Percentiles rank a stretch among this genome's conserved stretches.
phyloP scores from a whole-genome alignment of 345 rosid species.

The Ceriops decandra region DNA sequence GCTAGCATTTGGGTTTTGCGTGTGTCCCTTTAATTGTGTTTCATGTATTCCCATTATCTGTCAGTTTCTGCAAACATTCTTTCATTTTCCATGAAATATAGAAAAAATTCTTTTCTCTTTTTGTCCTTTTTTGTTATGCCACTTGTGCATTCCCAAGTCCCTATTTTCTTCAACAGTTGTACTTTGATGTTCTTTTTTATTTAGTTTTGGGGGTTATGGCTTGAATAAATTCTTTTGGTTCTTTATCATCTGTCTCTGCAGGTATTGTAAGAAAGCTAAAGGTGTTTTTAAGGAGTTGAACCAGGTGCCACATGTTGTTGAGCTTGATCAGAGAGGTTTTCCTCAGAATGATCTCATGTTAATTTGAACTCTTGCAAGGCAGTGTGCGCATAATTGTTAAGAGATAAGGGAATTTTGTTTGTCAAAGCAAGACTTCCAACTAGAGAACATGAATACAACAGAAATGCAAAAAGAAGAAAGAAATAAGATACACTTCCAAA shows the following conservation, averaged over 20 bases:
- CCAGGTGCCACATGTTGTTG: slow-evolving; percentile 67
- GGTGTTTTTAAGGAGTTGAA: slow-evolving; percentile 75
- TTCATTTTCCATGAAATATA: no score
- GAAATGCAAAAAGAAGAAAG: no score
- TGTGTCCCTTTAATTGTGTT: no score
- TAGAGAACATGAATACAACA: no score
- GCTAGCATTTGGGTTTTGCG: neutral
- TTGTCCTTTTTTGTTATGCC: no score
- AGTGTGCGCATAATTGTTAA: neutral
- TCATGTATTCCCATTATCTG: neutral
- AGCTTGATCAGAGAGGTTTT: slow-evolving; percentile 85
- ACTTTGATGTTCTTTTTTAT: neutral
- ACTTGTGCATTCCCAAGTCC: no score
- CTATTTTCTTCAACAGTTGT: neutral
- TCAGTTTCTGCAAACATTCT: no score
- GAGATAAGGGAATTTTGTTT: neutral
- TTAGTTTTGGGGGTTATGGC: no score
- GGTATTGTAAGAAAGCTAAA: slow-evolving; percentile 80
- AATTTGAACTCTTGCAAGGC: neutral
- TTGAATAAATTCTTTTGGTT: no score
- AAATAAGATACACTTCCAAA: no score
- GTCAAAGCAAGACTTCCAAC: no score
- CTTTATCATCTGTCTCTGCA: slow-evolving; percentile 24
- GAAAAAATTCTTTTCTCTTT: neutral
- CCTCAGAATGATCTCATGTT: slow-evolving; percentile 2